phyloP scores from a whole-genome alignment of 75 land plant species.

The Picea glauca region DNA sequence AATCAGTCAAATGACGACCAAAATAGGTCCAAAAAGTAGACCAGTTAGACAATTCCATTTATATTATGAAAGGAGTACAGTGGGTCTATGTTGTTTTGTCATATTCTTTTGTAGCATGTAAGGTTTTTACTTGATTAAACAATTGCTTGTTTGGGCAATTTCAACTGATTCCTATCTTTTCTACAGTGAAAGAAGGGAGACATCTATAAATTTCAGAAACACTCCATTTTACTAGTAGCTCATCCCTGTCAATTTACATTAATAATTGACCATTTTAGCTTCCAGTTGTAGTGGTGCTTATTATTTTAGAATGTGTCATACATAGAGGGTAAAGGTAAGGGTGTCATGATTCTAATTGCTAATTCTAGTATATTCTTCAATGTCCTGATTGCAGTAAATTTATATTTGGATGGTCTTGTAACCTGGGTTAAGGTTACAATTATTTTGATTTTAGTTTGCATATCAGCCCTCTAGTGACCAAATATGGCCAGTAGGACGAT shows the following conservation, averaged over 20 bases:
- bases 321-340: too few species aligned
- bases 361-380: neutral
- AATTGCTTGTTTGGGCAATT: neutral
- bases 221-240: neutral
- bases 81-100: neutral
- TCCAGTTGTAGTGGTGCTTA: neutral
- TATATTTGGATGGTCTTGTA: too few species aligned
- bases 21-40: too few species aligned
- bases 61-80: neutral
- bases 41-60: too few species aligned
- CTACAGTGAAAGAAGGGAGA: neutral
- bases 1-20: too few species aligned
- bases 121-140: neutral
- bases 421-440: neutral
- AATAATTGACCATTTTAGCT: neutral
- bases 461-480: too few species aligned
- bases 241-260: neutral
- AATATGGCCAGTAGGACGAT: too few species aligned
- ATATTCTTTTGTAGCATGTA: neutral
- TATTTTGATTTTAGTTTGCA: neutral
- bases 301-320: too few species aligned
- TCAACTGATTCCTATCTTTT: neutral
- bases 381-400: neutral
- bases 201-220: neutral
- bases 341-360: neutral